phyloP scores from a whole-genome alignment of 2,329 filamentous ascomycete species.

The Exophiala sp. region DNA sequence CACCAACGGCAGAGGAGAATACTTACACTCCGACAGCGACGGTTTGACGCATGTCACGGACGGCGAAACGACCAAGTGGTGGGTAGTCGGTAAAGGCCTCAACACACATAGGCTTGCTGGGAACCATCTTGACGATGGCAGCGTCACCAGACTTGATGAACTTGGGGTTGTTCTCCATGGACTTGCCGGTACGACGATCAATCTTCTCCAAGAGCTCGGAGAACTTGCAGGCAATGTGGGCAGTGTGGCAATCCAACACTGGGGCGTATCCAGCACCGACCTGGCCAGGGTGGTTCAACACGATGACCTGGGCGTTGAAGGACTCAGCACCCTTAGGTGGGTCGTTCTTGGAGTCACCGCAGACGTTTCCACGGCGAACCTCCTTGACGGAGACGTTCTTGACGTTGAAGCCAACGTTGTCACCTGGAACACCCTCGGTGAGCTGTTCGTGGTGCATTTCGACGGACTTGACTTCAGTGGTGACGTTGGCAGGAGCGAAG shows the following conservation, averaged over 20 bases:
- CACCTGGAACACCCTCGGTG: constrained; percentile 87
- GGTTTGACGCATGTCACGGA: constrained; percentile 82
- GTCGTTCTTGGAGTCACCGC: constrained; percentile 99
- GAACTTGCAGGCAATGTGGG: constrained; percentile 99
- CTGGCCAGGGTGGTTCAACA: constrained; percentile 99
- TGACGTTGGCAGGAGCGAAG: constrained; percentile 97
- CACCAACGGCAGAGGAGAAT: constrained; percentile 44
- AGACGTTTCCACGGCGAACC: constrained; percentile 99
- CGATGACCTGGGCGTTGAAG: constrained; percentile 99
- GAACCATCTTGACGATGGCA: constrained; percentile 99
- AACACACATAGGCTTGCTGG: constrained; percentile 99
- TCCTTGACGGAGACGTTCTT: constrained; percentile 99
- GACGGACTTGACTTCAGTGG: constrained; percentile 99
- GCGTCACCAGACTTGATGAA: constrained; percentile 99
- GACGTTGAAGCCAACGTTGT: constrained; percentile 99
- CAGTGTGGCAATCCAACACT: constrained; percentile 99
- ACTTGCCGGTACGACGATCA: constrained; percentile 99
- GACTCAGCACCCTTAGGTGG: constrained; percentile 82
- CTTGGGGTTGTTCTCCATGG: constrained; percentile 86
- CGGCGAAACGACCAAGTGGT: constrained; percentile 98
- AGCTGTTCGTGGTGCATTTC: constrained; percentile 99
- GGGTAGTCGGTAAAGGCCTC: constrained; percentile 99
- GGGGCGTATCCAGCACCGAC: constrained; percentile 98
- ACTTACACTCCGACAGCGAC: constrained; percentile 47
- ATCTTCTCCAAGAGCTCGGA: constrained; percentile 99